phyloP scores from a whole-genome alignment of 352 stramenopile genomes.

The Pythium biforme region DNA sequence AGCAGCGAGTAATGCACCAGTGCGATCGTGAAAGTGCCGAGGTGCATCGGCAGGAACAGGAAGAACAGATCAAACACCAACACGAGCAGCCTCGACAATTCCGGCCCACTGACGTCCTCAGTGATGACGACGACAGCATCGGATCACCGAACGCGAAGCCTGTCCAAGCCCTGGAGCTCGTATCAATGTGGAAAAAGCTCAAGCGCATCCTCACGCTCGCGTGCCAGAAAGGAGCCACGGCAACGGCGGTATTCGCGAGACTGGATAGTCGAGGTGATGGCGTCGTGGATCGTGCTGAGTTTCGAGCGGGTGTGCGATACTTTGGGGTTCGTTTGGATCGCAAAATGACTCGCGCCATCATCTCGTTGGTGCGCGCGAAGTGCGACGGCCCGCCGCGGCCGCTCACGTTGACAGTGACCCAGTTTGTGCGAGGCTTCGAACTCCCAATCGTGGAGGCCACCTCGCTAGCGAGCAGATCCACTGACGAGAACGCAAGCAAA shows the following conservation, averaged over 20 bases:
- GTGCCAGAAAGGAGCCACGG: slow-evolving; percentile 15
- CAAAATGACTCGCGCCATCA: slow-evolving; percentile 67
- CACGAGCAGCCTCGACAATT: neutral
- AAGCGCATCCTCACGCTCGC: slow-evolving; percentile 46
- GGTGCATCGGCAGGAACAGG: neutral
- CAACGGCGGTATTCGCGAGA: slow-evolving; percentile 35
- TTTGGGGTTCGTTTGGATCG: slow-evolving; percentile 62
- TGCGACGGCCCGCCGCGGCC: slow-evolving; percentile 35
- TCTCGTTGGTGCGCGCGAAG: slow-evolving; percentile 53
- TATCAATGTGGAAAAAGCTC: slow-evolving; percentile 49
- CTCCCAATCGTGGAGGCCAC: slow-evolving; percentile 18
- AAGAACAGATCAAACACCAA: neutral
- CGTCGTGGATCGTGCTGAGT: slow-evolving; percentile 59
- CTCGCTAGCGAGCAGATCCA: neutral
- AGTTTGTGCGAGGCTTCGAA: slow-evolving; percentile 63
- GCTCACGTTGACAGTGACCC: slow-evolving; percentile 40
- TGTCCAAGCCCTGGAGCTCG: slow-evolving; percentile 26
- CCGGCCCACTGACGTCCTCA: neutral
- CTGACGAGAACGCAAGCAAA: neutral
- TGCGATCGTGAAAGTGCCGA: slow-evolving; percentile 34
- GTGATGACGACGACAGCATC: neutral
- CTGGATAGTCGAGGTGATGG: slow-evolving; percentile 52
- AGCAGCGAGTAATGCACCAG: slow-evolving; percentile 33
- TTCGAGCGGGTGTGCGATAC: slow-evolving; percentile 44
- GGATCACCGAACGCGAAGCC: slow-evolving; percentile 20